A percentile compares a stretch with the other conserved stretches of the same genome.
These are phyloP conservation scores for Hericium alpestre DNA, from an alignment of 768 basidiomycete genomes.

Conservation along the genomic window DNA sequence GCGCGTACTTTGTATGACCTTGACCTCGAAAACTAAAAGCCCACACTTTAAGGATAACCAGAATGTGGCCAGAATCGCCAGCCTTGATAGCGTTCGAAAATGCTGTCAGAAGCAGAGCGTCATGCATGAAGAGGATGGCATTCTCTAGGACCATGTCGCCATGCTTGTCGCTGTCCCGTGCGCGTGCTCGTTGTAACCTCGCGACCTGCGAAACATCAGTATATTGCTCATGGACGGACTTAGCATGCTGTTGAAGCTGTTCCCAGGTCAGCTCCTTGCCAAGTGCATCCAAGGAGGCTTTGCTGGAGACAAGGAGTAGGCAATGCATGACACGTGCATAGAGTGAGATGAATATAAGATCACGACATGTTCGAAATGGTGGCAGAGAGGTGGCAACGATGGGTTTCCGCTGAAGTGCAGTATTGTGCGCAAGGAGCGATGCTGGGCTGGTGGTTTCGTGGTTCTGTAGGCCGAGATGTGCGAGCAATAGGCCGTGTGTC, in stretches of 20 bases:
- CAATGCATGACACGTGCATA: slow-evolving; percentile 21
- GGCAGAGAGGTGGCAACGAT: slow-evolving; percentile 19
- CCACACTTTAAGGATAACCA: slow-evolving; percentile 16
- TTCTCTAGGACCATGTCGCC: slow-evolving; percentile 12
- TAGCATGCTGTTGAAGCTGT: neutral
- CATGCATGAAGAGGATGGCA: slow-evolving; percentile 19
- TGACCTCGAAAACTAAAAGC: slow-evolving; percentile 17
- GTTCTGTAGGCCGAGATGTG: slow-evolving; percentile 23
- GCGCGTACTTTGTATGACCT: slow-evolving; percentile 20
- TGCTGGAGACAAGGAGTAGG: slow-evolving; percentile 4
- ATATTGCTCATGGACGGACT: neutral
- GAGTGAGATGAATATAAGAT: slow-evolving; percentile 21
- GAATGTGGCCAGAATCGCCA: slow-evolving; percentile 21
- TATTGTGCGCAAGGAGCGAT: slow-evolving; percentile 26
- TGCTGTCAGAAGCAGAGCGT: slow-evolving; percentile 17
- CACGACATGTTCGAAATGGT: slow-evolving; percentile 20
- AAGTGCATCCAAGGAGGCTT: slow-evolving; percentile 6
- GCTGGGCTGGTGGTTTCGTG: slow-evolving; percentile 22
- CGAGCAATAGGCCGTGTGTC: slow-evolving; percentile 19
- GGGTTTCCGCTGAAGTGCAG: slow-evolving; percentile 20
- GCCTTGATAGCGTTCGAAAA: slow-evolving; percentile 20
- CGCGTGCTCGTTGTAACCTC: neutral
- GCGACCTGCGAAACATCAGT: neutral
- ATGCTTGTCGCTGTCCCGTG: neutral
- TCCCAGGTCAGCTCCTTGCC: neutral